Percentiles rank a stretch among this genome's conserved stretches.
phyloP scores from a whole-genome alignment of 805 yeast species.

The Ogataea haglerorum region DNA sequence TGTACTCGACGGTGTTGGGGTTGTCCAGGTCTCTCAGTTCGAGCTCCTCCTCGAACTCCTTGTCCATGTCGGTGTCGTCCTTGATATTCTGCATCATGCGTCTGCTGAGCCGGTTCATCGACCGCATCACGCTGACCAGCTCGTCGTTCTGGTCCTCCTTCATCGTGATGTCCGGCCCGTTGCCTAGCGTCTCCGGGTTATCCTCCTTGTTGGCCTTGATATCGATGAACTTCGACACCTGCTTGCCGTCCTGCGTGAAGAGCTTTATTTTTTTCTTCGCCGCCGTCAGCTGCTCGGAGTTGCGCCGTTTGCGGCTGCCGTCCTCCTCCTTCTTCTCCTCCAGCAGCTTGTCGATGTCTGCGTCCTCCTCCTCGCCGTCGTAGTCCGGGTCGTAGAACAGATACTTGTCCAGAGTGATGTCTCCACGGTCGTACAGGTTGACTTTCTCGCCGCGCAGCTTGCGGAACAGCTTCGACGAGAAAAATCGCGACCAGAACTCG shows the following conservation, averaged over 20 bases:
- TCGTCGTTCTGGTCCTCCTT: slow-evolving; percentile 58
- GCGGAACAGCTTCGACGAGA: slow-evolving; percentile 83
- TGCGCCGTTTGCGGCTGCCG: slow-evolving; percentile 33
- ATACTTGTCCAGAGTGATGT: slow-evolving; percentile 80
- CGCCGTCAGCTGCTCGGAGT: slow-evolving; percentile 22
- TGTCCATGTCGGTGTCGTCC: slow-evolving; percentile 36
- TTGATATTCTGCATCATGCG: slow-evolving; percentile 65
- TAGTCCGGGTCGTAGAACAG: slow-evolving; percentile 63
- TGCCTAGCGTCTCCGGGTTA: slow-evolving; percentile 71
- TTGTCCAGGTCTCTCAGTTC: slow-evolving; percentile 51
- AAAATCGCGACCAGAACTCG: slow-evolving; percentile 95
- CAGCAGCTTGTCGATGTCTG: slow-evolving; percentile 27
- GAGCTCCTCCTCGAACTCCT: slow-evolving; percentile 43
- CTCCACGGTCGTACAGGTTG: slow-evolving; percentile 73
- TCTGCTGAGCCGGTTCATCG: slow-evolving; percentile 85
- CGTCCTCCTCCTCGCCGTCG: slow-evolving; percentile 39
- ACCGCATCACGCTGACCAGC: slow-evolving; percentile 70
- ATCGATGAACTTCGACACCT: slow-evolving; percentile 71
- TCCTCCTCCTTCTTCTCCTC: slow-evolving; percentile 38
- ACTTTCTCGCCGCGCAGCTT: slow-evolving; percentile 86
- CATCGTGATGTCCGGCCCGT: slow-evolving; percentile 89
- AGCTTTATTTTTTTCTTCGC: slow-evolving; percentile 29
- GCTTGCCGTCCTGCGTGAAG: slow-evolving; percentile 39
- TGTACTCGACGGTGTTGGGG: slow-evolving; percentile 45
- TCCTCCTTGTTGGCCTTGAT: slow-evolving; percentile 79